phyloP scores from a whole-genome alignment of 192 early-diverging fungal species.

The Gigaspora rosea region DNA sequence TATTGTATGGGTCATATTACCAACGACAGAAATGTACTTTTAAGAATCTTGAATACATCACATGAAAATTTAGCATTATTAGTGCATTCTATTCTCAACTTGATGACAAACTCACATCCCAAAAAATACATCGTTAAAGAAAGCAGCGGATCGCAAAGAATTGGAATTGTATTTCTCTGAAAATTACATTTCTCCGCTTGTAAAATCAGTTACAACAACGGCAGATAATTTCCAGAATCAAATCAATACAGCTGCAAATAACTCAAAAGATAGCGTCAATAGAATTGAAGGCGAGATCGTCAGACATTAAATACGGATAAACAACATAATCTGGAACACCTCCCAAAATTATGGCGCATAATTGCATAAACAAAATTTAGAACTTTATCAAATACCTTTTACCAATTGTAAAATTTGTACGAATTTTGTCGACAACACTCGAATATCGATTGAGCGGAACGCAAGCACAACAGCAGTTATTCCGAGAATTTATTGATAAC shows the following conservation, averaged over 20 bases:
- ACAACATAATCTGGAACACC: not conserved
- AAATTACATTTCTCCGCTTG: not conserved
- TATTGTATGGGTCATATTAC: conserved; percentile 21
- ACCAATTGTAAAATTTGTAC: conserved; percentile 24
- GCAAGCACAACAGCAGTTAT: conserved; percentile 13
- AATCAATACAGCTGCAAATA: not conserved
- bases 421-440: conserved; percentile 9
- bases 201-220: not conserved
- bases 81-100: conserved; percentile 6
- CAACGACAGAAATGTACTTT: conserved; percentile 15
- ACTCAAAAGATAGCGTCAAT: not conserved
- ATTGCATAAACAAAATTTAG: conserved; percentile 20
- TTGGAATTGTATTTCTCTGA: conserved; percentile 1
- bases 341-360: conserved; percentile 28
- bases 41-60: conserved; percentile 1
- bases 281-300: conserved; percentile 12
- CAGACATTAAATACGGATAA: conserved; percentile 7
- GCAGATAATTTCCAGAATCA: not conserved
- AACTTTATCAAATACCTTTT: not conserved
- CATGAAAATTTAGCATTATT: conserved; percentile 16
- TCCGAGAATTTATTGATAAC: conserved; percentile 21
- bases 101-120: not conserved
- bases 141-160: not conserved
- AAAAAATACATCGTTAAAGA: not conserved
- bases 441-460: conserved; percentile 16